Conservation (phyloP, 768 basidiomycete species). For the Auriscalpium microsporum region DNA sequence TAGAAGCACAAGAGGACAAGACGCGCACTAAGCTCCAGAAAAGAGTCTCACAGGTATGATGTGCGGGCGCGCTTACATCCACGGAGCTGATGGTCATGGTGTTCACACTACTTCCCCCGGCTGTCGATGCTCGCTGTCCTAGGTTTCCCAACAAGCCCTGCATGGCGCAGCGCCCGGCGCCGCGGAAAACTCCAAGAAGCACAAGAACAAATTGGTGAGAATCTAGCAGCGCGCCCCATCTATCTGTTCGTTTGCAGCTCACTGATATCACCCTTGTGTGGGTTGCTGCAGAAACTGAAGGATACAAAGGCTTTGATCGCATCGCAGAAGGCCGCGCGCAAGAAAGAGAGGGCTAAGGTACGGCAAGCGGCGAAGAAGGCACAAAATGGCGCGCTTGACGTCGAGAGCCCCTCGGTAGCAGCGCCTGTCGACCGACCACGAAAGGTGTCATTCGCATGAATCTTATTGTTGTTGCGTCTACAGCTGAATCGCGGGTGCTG, state of each 20-base stretch:
- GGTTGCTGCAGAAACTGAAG: not conserved
- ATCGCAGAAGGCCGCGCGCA: not conserved
- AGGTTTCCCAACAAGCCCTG: not conserved
- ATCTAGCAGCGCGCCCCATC: not conserved
- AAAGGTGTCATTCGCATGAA: conserved; percentile 1
- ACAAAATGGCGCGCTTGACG: not conserved
- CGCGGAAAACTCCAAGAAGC: not conserved
- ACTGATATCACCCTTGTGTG: not conserved
- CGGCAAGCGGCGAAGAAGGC: not conserved
- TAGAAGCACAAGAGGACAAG: conserved; percentile 1
- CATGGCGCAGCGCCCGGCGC: not conserved
- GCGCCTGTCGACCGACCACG: not conserved
- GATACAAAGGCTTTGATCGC: not conserved
- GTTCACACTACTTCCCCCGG: not conserved
- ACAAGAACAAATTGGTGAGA: not conserved
- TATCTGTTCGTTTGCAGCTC: not conserved
- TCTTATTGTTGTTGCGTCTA: not conserved
- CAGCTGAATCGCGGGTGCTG: too few relatives aligned
- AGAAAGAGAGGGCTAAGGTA: not conserved
- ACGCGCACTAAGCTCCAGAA: not conserved
- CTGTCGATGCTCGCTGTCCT: not conserved
- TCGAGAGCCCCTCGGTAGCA: not conserved
- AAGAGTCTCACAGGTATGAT: not conserved
- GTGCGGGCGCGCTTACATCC: not conserved
- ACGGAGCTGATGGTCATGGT: not conserved